phyloP scores from a whole-genome alignment of 2,329 filamentous ascomycete genomes.

The Ophiocordyceps unilateralis region DNA sequence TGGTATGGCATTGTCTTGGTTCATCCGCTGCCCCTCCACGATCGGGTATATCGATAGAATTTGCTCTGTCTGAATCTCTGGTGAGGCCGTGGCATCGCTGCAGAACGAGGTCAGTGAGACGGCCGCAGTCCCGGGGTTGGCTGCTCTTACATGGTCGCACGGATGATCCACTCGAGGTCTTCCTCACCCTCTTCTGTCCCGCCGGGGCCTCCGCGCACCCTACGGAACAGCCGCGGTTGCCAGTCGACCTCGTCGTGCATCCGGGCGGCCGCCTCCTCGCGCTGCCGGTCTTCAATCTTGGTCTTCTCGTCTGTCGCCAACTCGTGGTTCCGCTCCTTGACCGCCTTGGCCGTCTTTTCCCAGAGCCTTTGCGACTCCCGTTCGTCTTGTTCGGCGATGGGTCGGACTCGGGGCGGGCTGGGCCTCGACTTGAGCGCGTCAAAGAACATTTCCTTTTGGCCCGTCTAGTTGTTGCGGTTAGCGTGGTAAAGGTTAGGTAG shows the following conservation, averaged over 20 bases:
- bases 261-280: constrained; percentile 70
- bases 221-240: constrained; percentile 72
- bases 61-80: constrained; percentile 59
- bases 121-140: too few species aligned
- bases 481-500: neutral
- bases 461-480: constrained; percentile 43
- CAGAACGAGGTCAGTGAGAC: constrained; percentile 3
- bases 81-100: constrained; percentile 27
- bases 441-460: constrained; percentile 79
- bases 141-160: constrained; percentile 56
- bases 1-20: constrained; percentile 38
- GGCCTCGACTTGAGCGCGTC: constrained; percentile 66
- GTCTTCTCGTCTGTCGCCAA: constrained; percentile 88
- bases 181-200: constrained; percentile 67
- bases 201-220: constrained; percentile 52
- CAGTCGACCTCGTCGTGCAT: constrained; percentile 68
- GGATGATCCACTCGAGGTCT: constrained; percentile 88
- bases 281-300: constrained; percentile 84
- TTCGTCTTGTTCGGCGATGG: constrained; percentile 72
- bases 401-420: constrained; percentile 54
- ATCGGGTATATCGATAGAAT: constrained; percentile 78
- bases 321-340: constrained; percentile 73
- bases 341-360: constrained; percentile 63
- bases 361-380: constrained; percentile 83
- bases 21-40: constrained; percentile 52